These are phyloP conservation scores for Pichia kluyveri DNA, from an alignment of 805 yeast genomes.

Conservation along the genomic window DNA sequence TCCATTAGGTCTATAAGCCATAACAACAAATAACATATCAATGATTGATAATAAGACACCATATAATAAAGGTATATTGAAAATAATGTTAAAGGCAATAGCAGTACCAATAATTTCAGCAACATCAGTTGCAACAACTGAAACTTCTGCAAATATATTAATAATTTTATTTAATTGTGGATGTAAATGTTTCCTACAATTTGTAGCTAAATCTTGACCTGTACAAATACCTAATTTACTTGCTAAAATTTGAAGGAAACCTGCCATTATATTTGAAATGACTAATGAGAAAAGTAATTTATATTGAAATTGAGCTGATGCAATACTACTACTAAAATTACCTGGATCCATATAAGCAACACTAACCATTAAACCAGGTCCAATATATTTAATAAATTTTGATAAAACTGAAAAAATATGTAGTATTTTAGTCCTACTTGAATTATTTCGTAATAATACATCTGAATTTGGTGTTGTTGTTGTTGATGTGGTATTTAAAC, in stretches of 20 bases:
- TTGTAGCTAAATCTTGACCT: constrained; percentile 84
- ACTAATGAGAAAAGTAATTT: constrained; percentile 70
- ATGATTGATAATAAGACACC: constrained; percentile 82
- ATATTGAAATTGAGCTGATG: constrained; percentile 67
- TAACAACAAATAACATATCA: constrained; percentile 76
- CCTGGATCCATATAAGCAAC: constrained; percentile 99
- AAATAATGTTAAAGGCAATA: constrained; percentile 76
- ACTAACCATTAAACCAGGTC: constrained; percentile 92
- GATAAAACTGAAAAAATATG: constrained; percentile 4
- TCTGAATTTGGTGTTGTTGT: neutral
- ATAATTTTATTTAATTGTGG: constrained; percentile 47
- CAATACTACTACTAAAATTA: constrained; percentile 89
- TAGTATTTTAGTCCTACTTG: neutral
- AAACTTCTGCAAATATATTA: constrained; percentile 76
- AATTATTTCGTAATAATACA: neutral
- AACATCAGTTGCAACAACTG: constrained; percentile 90
- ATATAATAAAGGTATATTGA: constrained; percentile 66
- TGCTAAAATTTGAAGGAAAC: constrained; percentile 74
- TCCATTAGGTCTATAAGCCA: constrained; percentile 83
- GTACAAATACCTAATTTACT: constrained; percentile 91
- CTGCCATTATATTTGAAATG: constrained; percentile 78
- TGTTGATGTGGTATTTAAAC: neutral
- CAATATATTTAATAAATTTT: constrained; percentile 46
- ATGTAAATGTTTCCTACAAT: constrained; percentile 71
- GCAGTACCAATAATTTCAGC: constrained; percentile 99